These are phyloP conservation scores for Termitomyces sp. DNA, from an alignment of 768 basidiomycete species.

Conservation along the genomic window DNA sequence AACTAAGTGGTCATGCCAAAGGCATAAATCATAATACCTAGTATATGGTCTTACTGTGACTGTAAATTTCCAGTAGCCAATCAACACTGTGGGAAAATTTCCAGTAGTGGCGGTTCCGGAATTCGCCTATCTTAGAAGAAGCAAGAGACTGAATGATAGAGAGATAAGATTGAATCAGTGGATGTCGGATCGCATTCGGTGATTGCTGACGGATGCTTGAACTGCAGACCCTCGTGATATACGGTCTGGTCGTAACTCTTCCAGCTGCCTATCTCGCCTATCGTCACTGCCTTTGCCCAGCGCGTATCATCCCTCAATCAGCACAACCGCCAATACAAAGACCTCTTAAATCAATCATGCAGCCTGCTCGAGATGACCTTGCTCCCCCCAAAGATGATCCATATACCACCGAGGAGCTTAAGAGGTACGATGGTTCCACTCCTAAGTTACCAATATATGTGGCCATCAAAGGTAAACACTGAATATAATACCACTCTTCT, in stretches of 20 bases:
- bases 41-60: too few relatives aligned
- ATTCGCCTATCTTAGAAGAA: too few relatives aligned
- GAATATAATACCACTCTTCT: neutral
- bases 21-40: too few relatives aligned
- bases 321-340: constrained; percentile 20
- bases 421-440: constrained; percentile 64
- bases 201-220: constrained; percentile 16
- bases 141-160: neutral
- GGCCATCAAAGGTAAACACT: constrained; percentile 75
- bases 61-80: too few relatives aligned
- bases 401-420: constrained; percentile 64
- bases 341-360: constrained; percentile 62
- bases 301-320: constrained; percentile 11
- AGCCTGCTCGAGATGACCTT: constrained; percentile 53
- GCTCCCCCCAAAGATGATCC: constrained; percentile 73
- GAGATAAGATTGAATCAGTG: constrained; percentile 5
- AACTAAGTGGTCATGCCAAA: too few relatives aligned
- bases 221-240: constrained; percentile 19
- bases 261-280: constrained; percentile 21
- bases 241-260: constrained; percentile 18
- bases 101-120: too few relatives aligned
- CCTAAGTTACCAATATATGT: constrained; percentile 74
- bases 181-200: constrained; percentile 1
- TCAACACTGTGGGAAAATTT: too few relatives aligned
- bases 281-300: constrained; percentile 10